Evolutionary conservation across 2,329 filamentous ascomycete species (phyloP).

Genomic region (Cadophora sp.): DNA sequence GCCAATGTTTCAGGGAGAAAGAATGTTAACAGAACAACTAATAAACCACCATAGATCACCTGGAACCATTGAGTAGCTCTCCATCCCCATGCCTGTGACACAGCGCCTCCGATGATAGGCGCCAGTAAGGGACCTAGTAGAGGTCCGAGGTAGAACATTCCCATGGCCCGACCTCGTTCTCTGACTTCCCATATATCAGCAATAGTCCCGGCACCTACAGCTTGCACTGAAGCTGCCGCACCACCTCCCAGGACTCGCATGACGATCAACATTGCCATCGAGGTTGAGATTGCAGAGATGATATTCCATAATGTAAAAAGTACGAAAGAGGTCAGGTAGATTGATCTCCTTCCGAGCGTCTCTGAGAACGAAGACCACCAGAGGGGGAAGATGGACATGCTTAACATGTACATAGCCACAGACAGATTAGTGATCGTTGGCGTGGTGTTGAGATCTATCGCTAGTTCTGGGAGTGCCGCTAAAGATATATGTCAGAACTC

Average conservation of each 20-base stretch:
- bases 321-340: constrained; percentile 77
- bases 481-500: background rate
- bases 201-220: constrained; percentile 83
- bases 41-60: constrained; percentile 68
- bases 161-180: constrained; percentile 81
- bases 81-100: constrained; percentile 76
- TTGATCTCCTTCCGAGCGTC: constrained; percentile 72
- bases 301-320: constrained; percentile 76
- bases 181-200: constrained; percentile 79
- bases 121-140: constrained; percentile 76
- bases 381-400: constrained; percentile 83
- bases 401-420: constrained; percentile 78
- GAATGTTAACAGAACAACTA: constrained; percentile 63
- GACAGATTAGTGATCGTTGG: constrained; percentile 76
- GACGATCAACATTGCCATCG: constrained; percentile 77
- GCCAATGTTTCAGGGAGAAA: constrained; percentile 69
- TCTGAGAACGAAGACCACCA: constrained; percentile 87
- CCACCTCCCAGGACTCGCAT: constrained; percentile 78
- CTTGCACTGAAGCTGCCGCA: constrained; percentile 80
- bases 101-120: constrained; percentile 76
- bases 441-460: constrained; percentile 65
- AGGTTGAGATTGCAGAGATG: constrained; percentile 70
- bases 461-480: constrained; percentile 74
- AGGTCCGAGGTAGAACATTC: constrained; percentile 82
- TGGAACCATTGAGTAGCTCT: constrained; percentile 81